Base-by-base conservation (phyloP, 1,284 basidiomycete species). In the Phenoliferia sp. region DNA sequence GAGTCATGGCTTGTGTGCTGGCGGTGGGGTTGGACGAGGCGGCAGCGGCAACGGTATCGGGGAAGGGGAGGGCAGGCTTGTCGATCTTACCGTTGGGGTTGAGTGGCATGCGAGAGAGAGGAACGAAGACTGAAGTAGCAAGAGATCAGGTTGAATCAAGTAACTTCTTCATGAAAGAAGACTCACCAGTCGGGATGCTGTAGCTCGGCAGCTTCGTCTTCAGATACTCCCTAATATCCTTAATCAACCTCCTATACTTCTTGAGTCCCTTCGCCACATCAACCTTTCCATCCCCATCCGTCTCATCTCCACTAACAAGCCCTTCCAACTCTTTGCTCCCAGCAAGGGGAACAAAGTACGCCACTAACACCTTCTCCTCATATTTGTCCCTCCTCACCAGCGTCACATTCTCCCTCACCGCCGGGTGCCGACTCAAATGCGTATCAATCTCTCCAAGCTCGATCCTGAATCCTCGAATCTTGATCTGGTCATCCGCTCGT, bases 11-110 rank as follows among this genome's bases (percentile, higher is more conserved):
- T 55, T 63, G 52, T 17, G 57, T 61, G 74, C 80, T 77, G 3
- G 56, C 36, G 17, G 62, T 72, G 12, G 35, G 57, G 10, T 76
- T 69, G 19, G 82, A 77, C 33, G 81, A 74, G 31, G 81, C 76
- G 28, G 83, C 83, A 3, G 85, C 85, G 65, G 92, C 87, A 3
- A 89, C 91, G 1, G 96, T 99, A 80, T 99, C 96, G 2, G 96
- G 96, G 89, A 99, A 99, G 19, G 96, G 96, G 61, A 99, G 85
- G 0, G 93, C 92, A 0, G 96, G 95, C 80, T 99, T 99, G 83
- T 99, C 96, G 78, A 99, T 90, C 82, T 99, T 99, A 70, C 96
- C 96, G 79, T 99, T 99, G 4, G 96, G 96, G 78, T 98, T 99
- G 62, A 99, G 85, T 17, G 96, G 96, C 90, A 99, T 96, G 71